phyloP scores from a whole-genome alignment of 129 eudicot genomes.

The Smallanthus sonchifolius region DNA sequence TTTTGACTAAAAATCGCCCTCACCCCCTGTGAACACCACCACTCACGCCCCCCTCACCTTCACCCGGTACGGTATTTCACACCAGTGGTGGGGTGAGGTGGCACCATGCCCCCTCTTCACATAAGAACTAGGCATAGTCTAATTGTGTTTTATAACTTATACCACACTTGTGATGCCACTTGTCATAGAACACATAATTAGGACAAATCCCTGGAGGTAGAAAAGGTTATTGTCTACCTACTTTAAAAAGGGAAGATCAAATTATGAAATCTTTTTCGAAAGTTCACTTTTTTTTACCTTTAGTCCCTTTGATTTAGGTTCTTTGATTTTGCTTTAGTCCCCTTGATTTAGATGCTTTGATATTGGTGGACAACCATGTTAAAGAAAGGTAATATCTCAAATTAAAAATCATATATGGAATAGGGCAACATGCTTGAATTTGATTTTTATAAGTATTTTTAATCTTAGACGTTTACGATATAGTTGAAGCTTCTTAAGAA shows the following conservation, averaged over 20 bases:
- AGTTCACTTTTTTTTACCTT: slow-evolving; percentile 16
- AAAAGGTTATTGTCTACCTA: slow-evolving; percentile 12
- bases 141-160: neutral
- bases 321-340: slow-evolving; percentile 21
- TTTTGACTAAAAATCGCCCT: too few relatives aligned
- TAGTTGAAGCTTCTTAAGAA: too few relatives aligned
- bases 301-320: slow-evolving; percentile 24
- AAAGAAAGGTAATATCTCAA: neutral
- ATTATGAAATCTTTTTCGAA: slow-evolving; percentile 17
- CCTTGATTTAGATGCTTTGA: slow-evolving; percentile 25
- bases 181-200: neutral
- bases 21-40: too few relatives aligned
- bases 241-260: slow-evolving; percentile 20
- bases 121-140: too few relatives aligned
- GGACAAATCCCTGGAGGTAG: slow-evolving; percentile 7
- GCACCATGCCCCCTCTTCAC: too few relatives aligned
- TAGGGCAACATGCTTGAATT: too few relatives aligned
- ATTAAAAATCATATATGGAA: neutral
- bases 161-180: neutral
- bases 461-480: too few relatives aligned
- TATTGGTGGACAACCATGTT: slow-evolving; percentile 9
- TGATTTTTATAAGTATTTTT: too few relatives aligned
- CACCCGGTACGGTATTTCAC: too few relatives aligned
- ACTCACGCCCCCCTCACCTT: too few relatives aligned
- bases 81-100: too few relatives aligned